Conservation (phyloP, 257 asterid genomes). For the Rubia yunnanensis region DNA sequence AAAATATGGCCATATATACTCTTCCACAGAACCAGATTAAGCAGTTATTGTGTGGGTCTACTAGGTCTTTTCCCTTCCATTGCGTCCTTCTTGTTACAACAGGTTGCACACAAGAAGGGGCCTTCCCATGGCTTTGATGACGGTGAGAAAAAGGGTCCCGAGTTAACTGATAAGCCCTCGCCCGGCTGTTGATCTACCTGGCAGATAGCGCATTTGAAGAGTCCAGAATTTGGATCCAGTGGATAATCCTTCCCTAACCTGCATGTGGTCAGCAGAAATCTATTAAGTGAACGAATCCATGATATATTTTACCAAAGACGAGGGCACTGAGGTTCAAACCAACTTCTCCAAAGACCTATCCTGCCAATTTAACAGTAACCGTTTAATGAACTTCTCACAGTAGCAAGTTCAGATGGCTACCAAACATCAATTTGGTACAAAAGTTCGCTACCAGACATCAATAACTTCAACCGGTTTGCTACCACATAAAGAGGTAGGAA, state of each 20-base stretch:
- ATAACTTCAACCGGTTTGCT: not conserved
- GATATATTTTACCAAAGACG: not conserved
- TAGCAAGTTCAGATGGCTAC: not conserved
- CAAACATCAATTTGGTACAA: not conserved
- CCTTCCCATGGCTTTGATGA: slow-evolving; percentile 96
- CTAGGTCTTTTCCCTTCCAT: slow-evolving; percentile 83
- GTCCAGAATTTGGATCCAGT: slow-evolving; percentile 62
- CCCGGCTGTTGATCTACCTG: slow-evolving; percentile 78
- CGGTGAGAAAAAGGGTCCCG: slow-evolving; percentile 89
- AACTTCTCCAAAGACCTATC: not conserved
- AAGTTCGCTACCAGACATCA: not conserved
- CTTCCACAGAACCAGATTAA: slow-evolving; percentile 24
- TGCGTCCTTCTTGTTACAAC: slow-evolving; percentile 88
- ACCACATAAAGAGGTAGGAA: not conserved
- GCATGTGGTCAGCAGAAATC: slow-evolving; percentile 12
- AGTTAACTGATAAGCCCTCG: slow-evolving; percentile 77
- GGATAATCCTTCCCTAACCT: slow-evolving; percentile 95
- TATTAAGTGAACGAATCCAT: not conserved
- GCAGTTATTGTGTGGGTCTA: slow-evolving; percentile 38
- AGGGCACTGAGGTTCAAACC: not conserved
- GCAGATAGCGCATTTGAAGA: slow-evolving; percentile 92
- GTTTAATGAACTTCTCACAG: not conserved
- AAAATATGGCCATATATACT: slow-evolving; percentile 37
- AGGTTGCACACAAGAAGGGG: slow-evolving; percentile 85
- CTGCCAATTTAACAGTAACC: not conserved